Conservation (phyloP, 106 monocot genomes). For the Phalaenopsis equestris region DNA sequence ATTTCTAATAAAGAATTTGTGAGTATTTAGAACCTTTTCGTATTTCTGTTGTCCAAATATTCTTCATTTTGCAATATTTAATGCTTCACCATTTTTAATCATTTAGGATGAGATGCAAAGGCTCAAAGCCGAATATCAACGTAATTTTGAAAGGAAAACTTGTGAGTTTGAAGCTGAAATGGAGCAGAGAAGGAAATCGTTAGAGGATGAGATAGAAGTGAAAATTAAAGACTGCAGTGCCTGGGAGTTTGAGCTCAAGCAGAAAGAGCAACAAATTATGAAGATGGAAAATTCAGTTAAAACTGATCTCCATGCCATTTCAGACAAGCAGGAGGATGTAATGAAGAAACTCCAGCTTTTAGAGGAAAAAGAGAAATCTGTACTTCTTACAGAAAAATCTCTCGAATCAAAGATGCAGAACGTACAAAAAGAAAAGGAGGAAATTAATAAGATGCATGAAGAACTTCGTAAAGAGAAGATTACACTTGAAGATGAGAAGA, state of each 20-base stretch:
- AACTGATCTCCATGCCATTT: conserved; percentile 18
- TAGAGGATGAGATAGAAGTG: conserved; percentile 59
- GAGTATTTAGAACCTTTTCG: conserved; percentile 6
- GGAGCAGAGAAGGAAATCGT: conserved; percentile 25
- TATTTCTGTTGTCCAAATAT: not conserved
- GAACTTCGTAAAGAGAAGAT: conserved; percentile 48
- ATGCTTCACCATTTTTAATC: conserved; percentile 3
- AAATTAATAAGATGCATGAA: conserved; percentile 26
- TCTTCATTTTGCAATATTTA: not conserved
- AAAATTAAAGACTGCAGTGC: conserved; percentile 20
- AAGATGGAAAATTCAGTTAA: conserved; percentile 38
- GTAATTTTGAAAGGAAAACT: conserved; percentile 33
- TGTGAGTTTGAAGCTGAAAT: conserved; percentile 63
- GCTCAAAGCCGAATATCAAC: conserved; percentile 42
- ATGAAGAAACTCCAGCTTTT: conserved; percentile 33
- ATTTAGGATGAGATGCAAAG: conserved; percentile 65
- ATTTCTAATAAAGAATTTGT: conserved; percentile 71
- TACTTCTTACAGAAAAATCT: conserved; percentile 21
- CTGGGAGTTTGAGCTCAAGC: conserved; percentile 28
- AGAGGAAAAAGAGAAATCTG: conserved; percentile 40
- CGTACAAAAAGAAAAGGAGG: conserved; percentile 47
- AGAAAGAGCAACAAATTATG: conserved; percentile 23
- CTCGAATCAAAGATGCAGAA: conserved; percentile 25
- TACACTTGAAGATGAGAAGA: conserved; percentile 51
- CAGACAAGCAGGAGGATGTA: conserved; percentile 39